Evolutionary conservation across 208 protist species (phyloP), one percentile per base, ranked within the genome.

Genomic region (Wallacemonas collosoma): DNA sequence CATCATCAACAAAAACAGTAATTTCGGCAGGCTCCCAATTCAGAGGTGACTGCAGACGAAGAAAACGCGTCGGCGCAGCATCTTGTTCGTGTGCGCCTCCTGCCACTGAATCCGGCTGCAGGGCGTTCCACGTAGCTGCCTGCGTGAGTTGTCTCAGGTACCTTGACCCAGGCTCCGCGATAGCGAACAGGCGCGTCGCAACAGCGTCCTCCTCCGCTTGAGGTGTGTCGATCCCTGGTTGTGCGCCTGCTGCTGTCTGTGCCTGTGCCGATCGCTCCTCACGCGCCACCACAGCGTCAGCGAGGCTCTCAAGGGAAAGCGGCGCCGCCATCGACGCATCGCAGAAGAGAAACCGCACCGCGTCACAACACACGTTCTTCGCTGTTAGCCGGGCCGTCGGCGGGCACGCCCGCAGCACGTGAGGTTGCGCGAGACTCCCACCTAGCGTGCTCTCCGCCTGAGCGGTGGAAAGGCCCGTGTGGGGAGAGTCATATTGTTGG

Each of bases 401-500:
- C 43, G 47, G 56, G 36, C 17, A 45, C n/a, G 53, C 47, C 36
- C 26, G 26, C 26, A 26, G 26, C 26, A 26, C 26, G 26, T 26
- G 26, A 26, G 26, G 26, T 26, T 26, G 26, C 26, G 26, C 26
- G 0, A 26, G 26, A 26, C 26, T 26, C 26, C 26, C 26, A 26
- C 26, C 26, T 26, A 26, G 26, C 26, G 26, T 0, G 26, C 26
- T 26, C 0, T 26, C 26, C 26, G 26, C 26, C 54, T 58, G 15
- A 9, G 14, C 3, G 36, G 56, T 9, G 56, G 7, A 0, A 9
- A 64, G 40, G 12, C 26, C 38, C 39, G 51, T 48, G 57, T 87
- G 89, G 3, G 85, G 87, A 15, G 79, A 87, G 1, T 62, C 17
- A 44, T 68, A 76, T 2, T 60, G 68, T 2, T 79, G 43, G 72